Evolutionary conservation across 2,329 filamentous ascomycete species (phyloP), one percentile per base, ranked within the genome.

Genomic region (Colletotrichum incanum): DNA sequence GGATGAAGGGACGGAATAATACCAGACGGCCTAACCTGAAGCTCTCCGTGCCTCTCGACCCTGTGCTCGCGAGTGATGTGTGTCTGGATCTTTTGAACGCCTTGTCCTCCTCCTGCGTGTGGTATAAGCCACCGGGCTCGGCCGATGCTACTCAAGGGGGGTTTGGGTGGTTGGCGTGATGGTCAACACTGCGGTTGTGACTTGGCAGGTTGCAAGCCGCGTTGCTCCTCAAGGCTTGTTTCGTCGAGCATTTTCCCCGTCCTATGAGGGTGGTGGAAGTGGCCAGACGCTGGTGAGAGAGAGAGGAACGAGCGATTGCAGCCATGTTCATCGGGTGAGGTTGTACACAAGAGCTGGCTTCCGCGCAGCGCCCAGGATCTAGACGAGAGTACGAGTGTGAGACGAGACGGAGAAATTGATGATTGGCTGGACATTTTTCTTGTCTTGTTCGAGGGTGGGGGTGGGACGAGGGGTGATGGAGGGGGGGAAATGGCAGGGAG

Each of bases 341-440:
- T 52, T 70, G 49, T 37, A 16, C 43, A 34, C 23, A 43, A 58
- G 31, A 41, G 37, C n/a, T 41, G 18, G 56, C 9, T 23, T 31
- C 50, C 16, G 47, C 47, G n/a, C 28, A 31, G 28, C 47, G 23
- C 39, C 55, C 12, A 50, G 8, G 34, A 50, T 37, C n/a, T 16
- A 31, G 34, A 34, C 20, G 39, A 56, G 14, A 50, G 37, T 23
- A 11, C n/a, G 37, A 23, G 45, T 16, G 55, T 54, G 54, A 67
- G 63, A 67, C 49, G 62, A 71, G 71, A 67, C 68, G 71, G 64
- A 73, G 71, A 73, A 72, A 72, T 72, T 67, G n/a, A 16, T 60
- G 37, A 72, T 72, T 71, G 59, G 68, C n/a, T 55, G 39, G 55
- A 5, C 34, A 23, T 50, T 31, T 37, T 39, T 64, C 6, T n/a